Percentiles rank a stretch among this genome's conserved stretches.
These are phyloP conservation scores for Huntiella moniliformis DNA, from an alignment of 2,329 filamentous ascomycete genomes.

Conservation along the genomic window DNA sequence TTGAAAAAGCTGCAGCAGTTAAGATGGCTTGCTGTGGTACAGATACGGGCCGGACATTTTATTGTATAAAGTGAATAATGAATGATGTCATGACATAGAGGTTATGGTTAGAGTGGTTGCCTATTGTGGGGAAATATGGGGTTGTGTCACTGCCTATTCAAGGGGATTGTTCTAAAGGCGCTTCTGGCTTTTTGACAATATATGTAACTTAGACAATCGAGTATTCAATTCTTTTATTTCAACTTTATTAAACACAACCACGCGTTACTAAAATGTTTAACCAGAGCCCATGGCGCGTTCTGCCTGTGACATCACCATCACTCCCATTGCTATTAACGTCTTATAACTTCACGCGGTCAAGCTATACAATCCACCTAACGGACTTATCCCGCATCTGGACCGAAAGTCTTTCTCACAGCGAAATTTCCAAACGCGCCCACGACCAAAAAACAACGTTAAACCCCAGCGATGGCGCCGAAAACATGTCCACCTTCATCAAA, in stretches of 20 bases:
- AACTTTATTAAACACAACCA: neutral
- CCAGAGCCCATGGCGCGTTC: conserved; percentile 26
- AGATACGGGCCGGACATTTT: conserved; percentile 46
- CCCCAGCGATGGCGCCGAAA: conserved; percentile 46
- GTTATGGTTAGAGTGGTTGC: too few relatives aligned
- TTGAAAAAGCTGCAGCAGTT: conserved; percentile 41
- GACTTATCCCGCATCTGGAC: conserved; percentile 59
- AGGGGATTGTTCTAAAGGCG: too few relatives aligned
- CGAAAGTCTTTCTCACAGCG: conserved; percentile 41
- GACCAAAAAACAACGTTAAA: conserved; percentile 52
- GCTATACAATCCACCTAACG: conserved; percentile 49
- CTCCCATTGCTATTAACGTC: conserved; percentile 47
- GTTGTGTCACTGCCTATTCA: too few relatives aligned
- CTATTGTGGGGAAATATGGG: too few relatives aligned
- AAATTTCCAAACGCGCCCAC: conserved; percentile 43
- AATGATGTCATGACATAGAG: too few relatives aligned
- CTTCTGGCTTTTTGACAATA: too few relatives aligned
- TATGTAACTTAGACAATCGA: too few relatives aligned
- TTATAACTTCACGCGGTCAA: conserved; percentile 29
- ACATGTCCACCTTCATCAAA: conserved; percentile 47
- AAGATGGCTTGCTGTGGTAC: conserved; percentile 38
- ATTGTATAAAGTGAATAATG: neutral
- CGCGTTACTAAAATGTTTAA: conserved; percentile 17
- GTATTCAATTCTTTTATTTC: neutral
- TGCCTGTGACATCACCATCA: conserved; percentile 25